Base-by-base conservation (phyloP, 306 rosid species). In the Vachellia pachyceras region DNA sequence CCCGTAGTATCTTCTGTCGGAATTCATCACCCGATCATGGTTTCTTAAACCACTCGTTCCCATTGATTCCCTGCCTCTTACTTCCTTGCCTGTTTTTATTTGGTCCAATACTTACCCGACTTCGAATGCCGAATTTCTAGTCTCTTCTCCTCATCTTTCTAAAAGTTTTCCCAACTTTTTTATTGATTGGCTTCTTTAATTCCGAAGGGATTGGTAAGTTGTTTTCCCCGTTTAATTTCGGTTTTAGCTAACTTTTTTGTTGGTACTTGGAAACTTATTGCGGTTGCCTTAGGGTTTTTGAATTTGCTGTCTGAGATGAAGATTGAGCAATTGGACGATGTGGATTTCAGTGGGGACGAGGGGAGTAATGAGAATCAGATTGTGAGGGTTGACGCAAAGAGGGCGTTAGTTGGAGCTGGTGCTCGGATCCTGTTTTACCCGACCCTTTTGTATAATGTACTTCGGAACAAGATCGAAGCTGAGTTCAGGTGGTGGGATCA, bases 401-500 rank as follows among this genome's bases (percentile, higher is more conserved):
- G 93, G 82, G 99, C 94, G 63, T 83, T 95, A 41, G 99, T 95
- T 7, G 99, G 98, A 77, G 98, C 97, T 11, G 97, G 98, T 45
- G 99, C 98, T 41, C 92, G 98, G 82, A 89, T 95, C 85, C 86
- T 95, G 37, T 95, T 95, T 81, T 95, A 95, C 84, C 98, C 97
- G 9, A 95, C 99, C 29, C 98, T 95, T 82, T 76, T 95, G 85
- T 93, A 95, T 89, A 95, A 95, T 88, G 97, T 95, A 85, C 90
- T 95, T 84, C 90, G 98, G 64, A 95, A 93, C 80, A 95, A 93
- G 83, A 93, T 95, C 69, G 99, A 95, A 82, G 39, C 98, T 73
- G 97, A 95, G 89, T 95, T 95, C 89, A 82, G 98, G 86, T 95
- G 99, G 99, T 95, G 99, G 98, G 99, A 95, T 78, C 93, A 91